These are phyloP conservation scores for Candida sp. DNA, from an alignment of 1,139 yeast genomes.

Conservation along the genomic window DNA sequence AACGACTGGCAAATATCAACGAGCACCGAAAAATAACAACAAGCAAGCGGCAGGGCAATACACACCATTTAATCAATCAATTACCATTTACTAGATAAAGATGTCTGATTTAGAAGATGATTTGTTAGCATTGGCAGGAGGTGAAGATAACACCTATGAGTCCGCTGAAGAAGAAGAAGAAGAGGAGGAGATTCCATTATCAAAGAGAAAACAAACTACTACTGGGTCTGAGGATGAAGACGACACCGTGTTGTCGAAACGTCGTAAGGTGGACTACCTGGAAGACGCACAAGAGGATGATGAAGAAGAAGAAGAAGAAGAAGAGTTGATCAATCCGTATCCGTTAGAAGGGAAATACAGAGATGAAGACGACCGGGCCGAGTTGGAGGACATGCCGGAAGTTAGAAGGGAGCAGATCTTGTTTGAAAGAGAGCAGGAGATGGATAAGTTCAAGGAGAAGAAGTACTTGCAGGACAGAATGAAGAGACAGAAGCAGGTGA, in stretches of 20 bases:
- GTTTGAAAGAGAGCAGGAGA: constrained; percentile 91
- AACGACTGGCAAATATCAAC: constrained; percentile 1
- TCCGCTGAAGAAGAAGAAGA: constrained; percentile 19
- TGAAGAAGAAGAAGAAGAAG: constrained; percentile 28
- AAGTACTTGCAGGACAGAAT: constrained; percentile 83
- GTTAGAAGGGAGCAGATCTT: constrained; percentile 88
- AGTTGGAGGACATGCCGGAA: constrained; percentile 80
- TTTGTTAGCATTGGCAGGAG: constrained; percentile 90
- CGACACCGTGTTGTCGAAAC: constrained; percentile 21
- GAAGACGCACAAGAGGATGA: constrained; percentile 30
- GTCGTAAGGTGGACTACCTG: constrained; percentile 17
- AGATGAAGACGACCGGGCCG: constrained; percentile 76
- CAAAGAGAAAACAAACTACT: constrained; percentile 21
- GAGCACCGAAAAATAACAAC: not conserved
- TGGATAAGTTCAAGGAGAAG: constrained; percentile 86
- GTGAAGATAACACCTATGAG: constrained; percentile 40
- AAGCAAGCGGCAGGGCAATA: not conserved
- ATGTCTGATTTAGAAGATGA: constrained; percentile 84
- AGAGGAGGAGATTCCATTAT: constrained; percentile 21
- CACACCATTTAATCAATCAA: not conserved
- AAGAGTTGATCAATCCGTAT: constrained; percentile 69
- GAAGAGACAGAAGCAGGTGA: constrained; percentile 54
- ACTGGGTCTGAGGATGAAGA: constrained; percentile 24
- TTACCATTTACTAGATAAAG: too few relatives aligned
- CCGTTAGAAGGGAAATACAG: constrained; percentile 93